Evolutionary conservation across 768 basidiomycete species (phyloP).

Genomic region (Glaciozyma martinii): DNA sequence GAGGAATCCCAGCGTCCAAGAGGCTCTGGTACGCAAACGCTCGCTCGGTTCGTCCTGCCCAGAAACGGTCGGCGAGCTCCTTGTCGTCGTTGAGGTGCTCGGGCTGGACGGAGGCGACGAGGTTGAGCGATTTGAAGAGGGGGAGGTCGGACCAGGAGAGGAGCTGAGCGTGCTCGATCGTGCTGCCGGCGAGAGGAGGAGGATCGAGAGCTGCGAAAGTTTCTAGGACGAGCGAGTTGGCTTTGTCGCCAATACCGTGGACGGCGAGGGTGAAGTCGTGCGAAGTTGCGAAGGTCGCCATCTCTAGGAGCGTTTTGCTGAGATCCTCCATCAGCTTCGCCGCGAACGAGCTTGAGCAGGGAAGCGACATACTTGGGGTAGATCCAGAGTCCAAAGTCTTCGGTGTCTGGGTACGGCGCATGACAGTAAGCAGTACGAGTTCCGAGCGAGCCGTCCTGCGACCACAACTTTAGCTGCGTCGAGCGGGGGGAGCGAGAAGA

Average conservation of each 20-base stretch:
- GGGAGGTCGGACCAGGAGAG: constrained; percentile 30
- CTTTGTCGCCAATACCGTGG: constrained; percentile 36
- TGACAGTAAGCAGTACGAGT: constrained; percentile 35
- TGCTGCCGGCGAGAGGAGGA: constrained; percentile 22
- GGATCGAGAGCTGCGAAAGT: constrained; percentile 14
- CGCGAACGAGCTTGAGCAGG: too few relatives aligned
- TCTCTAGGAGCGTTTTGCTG: constrained; percentile 15
- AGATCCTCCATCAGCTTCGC: too few relatives aligned
- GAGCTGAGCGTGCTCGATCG: constrained; percentile 37
- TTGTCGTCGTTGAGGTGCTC: constrained; percentile 35
- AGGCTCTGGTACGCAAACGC: constrained; percentile 32
- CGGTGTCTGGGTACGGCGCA: constrained; percentile 31
- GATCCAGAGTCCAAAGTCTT: constrained; percentile 25
- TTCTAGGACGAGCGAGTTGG: constrained; percentile 30
- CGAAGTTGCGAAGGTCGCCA: constrained; percentile 22
- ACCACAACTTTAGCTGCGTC: too few relatives aligned
- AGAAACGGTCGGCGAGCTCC: constrained; percentile 32
- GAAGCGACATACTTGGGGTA: constrained; percentile 1
- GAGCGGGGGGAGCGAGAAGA: background rate
- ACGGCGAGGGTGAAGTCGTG: constrained; percentile 33
- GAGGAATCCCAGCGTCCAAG: constrained; percentile 28
- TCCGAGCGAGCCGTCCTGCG: constrained; percentile 33
- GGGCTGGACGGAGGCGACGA: constrained; percentile 35
- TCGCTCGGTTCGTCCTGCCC: constrained; percentile 31
- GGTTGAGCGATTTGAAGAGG: constrained; percentile 25